Percentiles rank a stretch among this genome's conserved stretches.
These are phyloP conservation scores for Circinella minor DNA, from an alignment of 371 early-diverging fungal genomes.

Conservation along the genomic window DNA sequence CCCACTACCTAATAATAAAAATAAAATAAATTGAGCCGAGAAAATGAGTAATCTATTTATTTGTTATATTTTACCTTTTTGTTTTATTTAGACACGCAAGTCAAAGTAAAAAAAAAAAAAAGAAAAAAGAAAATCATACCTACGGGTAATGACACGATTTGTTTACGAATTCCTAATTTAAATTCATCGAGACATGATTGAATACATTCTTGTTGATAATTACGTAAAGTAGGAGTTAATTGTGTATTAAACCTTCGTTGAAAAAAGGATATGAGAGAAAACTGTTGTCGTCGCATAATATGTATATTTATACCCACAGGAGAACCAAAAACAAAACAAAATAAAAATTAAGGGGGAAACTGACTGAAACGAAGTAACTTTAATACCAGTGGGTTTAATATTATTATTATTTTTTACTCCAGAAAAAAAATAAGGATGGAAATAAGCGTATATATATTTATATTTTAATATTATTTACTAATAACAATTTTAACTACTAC, in stretches of 20 bases:
- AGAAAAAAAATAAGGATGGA: too few relatives aligned
- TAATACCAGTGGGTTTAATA: too few relatives aligned
- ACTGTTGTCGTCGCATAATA: not conserved
- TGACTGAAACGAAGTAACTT: too few relatives aligned
- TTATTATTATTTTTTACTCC: too few relatives aligned
- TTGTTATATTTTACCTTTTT: not conserved
- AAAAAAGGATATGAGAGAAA: not conserved
- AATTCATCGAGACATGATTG: slow-evolving; percentile 57
- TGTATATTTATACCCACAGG: too few relatives aligned
- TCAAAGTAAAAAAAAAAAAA: too few relatives aligned
- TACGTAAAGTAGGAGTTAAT: slow-evolving; percentile 42
- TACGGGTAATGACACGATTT: slow-evolving; percentile 85
- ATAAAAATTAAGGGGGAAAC: too few relatives aligned
- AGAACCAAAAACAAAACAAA: too few relatives aligned
- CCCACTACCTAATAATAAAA: slow-evolving; percentile 70
- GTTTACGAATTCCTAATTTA: slow-evolving; percentile 60
- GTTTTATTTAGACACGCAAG: too few relatives aligned
- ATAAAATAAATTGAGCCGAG: not conserved
- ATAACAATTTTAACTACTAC: not conserved
- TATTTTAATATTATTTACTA: not conserved
- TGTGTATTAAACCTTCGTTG: not conserved
- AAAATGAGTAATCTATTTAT: not conserved
- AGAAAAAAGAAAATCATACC: slow-evolving; percentile 35
- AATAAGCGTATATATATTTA: too few relatives aligned
- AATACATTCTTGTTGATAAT: slow-evolving; percentile 88